phyloP scores from a whole-genome alignment of 208 protist species.

The Trichomonas tenax region DNA sequence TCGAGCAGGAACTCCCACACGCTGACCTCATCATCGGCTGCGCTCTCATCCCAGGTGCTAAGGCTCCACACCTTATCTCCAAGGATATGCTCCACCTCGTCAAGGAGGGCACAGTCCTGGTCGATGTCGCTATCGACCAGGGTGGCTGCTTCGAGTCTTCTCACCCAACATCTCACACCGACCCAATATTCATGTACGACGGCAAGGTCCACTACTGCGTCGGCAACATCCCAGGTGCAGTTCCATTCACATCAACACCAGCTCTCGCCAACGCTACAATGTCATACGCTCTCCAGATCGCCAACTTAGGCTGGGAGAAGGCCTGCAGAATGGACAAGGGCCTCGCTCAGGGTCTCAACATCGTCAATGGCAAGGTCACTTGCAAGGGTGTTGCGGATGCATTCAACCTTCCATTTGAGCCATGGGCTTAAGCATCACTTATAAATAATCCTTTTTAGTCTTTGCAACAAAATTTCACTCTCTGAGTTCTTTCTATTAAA shows the following conservation, averaged over 20 bases:
- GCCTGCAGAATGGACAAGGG: background rate
- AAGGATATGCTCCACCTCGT: background rate
- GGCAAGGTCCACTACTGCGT: slow-evolving; percentile 14
- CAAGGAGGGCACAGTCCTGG: background rate
- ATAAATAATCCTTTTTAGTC: too few species aligned
- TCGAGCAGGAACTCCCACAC: background rate
- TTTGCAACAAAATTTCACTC: too few species aligned
- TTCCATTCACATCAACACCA: slow-evolving; percentile 16
- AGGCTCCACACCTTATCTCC: background rate
- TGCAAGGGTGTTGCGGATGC: background rate
- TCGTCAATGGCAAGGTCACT: background rate
- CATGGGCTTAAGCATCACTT: background rate
- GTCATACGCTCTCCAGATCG: background rate
- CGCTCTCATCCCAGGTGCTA: background rate
- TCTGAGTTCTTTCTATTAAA: too few species aligned
- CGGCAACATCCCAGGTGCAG: slow-evolving; percentile 21
- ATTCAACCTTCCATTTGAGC: background rate
- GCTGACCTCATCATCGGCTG: slow-evolving; percentile 3
- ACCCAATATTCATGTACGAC: background rate
- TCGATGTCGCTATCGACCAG: slow-evolving; percentile 1
- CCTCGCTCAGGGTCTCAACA: slow-evolving; percentile 18
- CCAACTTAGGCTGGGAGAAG: background rate
- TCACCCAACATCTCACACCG: slow-evolving; percentile 1
- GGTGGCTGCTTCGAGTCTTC: slow-evolving; percentile 21
- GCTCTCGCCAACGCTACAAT: slow-evolving; percentile 19